Percentiles rank a stretch among this genome's conserved stretches.
Conservation (phyloP, 2,329 filamentous ascomycete species). For the Ophiostoma pallidulum region DNA sequence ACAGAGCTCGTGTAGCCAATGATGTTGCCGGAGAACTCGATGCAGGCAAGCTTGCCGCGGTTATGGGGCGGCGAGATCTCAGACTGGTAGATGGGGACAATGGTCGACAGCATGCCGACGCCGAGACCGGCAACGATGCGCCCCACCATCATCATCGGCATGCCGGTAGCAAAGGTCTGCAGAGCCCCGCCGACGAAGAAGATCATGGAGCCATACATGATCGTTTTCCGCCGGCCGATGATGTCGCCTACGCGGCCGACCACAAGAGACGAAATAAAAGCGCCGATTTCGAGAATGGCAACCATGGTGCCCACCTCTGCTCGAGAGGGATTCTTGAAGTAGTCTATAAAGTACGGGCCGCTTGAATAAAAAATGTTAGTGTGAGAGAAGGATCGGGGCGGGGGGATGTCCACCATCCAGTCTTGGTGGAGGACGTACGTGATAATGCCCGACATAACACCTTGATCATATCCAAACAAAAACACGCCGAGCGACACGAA, state of each 20-base stretch:
- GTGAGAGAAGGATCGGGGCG: neutral
- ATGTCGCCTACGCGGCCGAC: conserved; percentile 87
- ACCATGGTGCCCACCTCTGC: conserved; percentile 95
- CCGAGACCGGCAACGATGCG: conserved; percentile 78
- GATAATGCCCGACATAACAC: conserved; percentile 72
- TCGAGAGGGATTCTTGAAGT: conserved; percentile 80
- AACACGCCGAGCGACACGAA: conserved; percentile 82
- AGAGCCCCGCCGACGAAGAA: conserved; percentile 78
- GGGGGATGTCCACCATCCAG: neutral
- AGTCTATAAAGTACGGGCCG: conserved; percentile 78
- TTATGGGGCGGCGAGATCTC: conserved; percentile 96
- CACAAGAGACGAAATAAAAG: conserved; percentile 76
- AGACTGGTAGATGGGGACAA: conserved; percentile 88
- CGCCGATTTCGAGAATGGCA: conserved; percentile 88
- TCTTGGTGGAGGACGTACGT: conserved; percentile 50
- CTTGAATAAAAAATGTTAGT: conserved; percentile 34
- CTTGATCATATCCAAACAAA: conserved; percentile 82
- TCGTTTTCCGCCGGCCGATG: conserved; percentile 80
- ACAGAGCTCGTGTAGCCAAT: conserved; percentile 92
- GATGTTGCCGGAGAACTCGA: conserved; percentile 97
- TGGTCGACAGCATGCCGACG: conserved; percentile 81
- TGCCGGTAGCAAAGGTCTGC: conserved; percentile 71
- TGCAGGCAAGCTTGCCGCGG: conserved; percentile 88
- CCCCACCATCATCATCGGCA: conserved; percentile 82
- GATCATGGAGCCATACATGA: conserved; percentile 84